Evolutionary conservation across 1,139 yeast genomes (phyloP), one percentile per base, ranked within the genome.

Genomic region (Lodderomyces pseudojiufengensis): DNA sequence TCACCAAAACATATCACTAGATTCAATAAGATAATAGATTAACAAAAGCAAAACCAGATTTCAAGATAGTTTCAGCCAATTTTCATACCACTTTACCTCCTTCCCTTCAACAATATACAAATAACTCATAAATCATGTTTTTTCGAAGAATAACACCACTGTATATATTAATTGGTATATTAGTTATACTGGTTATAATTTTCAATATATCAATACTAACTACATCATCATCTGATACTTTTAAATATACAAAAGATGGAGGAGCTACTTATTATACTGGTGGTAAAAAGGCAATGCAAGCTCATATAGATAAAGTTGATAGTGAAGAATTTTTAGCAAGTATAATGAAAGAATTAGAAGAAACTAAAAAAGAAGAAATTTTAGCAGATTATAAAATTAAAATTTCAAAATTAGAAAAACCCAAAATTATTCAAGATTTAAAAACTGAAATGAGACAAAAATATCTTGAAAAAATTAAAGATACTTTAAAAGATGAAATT

Each of bases 401-500:
- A 29, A 23, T 45, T 7, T 32, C 37, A 12, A 27, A 31, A 18
- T 26, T 24, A 21, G 39, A 39, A 35, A 44, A 42, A 28, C 38
- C 44, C 5, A 25, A 26, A 9, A 35, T 44, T 12, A 27, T 43
- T 5, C 41, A 40, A 32, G 33, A 28, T 11, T 36, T 45, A 10
- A 45, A 43, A 28, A 36, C 38, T 9, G 42, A 43, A 16, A 33
- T 40, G n/a, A 29, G 40, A 29, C 9, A 21, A 14, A 35, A 40
- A 30, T 42, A 45, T 29, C 7, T 22, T 12, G 51, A 50, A 1
- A 38, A 43, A 18, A 46, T 50, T 31, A 51, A 50, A 40, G 21
- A 43, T 2, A 46, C 48, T 26, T 39, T 58, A 29, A 44, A 44
- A 28, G 31, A 38, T 3, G 42, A 52, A 27, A 42, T 60, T 14